Evolutionary conservation across 2,329 filamentous ascomycete species (phyloP).

Genomic region (Diaporthe sp.): DNA sequence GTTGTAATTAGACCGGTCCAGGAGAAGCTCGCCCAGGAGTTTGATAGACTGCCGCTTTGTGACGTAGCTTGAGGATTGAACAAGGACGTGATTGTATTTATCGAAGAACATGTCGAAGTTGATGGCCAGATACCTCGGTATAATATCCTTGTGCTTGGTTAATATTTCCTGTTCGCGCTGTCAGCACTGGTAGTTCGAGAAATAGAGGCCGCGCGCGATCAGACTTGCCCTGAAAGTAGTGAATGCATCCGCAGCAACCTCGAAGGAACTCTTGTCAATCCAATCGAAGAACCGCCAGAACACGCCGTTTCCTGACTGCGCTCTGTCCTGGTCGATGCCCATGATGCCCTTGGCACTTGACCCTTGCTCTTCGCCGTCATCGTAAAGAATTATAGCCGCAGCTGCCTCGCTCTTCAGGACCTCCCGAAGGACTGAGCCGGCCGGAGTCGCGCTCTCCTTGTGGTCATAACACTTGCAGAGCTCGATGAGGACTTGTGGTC

Average conservation of each 20-base stretch:
- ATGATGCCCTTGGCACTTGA: constrained; percentile 82
- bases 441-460: constrained; percentile 91
- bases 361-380: constrained; percentile 81
- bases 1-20: constrained; percentile 96
- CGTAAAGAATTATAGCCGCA: constrained; percentile 91
- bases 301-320: constrained; percentile 84
- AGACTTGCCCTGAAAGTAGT: constrained; percentile 89
- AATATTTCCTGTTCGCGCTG: constrained; percentile 79
- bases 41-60: constrained; percentile 99
- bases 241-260: constrained; percentile 97
- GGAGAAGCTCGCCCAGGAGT: constrained; percentile 91
- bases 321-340: constrained; percentile 81
- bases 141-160: constrained; percentile 92
- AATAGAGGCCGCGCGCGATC: not conserved
- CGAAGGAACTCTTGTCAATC: constrained; percentile 97
- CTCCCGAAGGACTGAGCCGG: constrained; percentile 90
- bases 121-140: constrained; percentile 86
- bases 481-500: constrained; percentile 89
- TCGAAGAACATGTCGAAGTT: constrained; percentile 96
- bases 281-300: constrained; percentile 98
- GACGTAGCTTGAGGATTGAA: constrained; percentile 96
- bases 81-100: constrained; percentile 87
- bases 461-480: constrained; percentile 92
- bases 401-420: constrained; percentile 91
- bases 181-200: constrained; percentile 12